Conservation (phyloP, 345 rosid genomes). For the Clarkia xantiana region DNA sequence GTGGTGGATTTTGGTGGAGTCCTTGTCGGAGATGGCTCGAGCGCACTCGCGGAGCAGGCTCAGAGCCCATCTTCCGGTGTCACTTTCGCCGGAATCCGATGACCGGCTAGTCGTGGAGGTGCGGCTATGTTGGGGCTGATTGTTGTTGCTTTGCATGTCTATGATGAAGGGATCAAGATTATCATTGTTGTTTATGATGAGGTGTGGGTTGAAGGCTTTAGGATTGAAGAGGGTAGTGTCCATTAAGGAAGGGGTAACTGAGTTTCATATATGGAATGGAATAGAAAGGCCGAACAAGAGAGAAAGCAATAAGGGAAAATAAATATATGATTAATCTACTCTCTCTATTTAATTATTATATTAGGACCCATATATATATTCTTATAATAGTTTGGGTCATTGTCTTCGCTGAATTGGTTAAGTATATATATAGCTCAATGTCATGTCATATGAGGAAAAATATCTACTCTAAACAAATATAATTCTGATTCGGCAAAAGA, state of each 20-base stretch:
- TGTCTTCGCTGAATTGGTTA: constrained; percentile 4
- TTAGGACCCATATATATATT: constrained; percentile 3
- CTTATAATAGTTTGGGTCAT: constrained; percentile 6
- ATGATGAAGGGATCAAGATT: not conserved
- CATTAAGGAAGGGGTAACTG: constrained; percentile 4
- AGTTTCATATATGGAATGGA: constrained; percentile 3
- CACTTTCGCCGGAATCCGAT: constrained; percentile 29
- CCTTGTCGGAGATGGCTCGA: constrained; percentile 55
- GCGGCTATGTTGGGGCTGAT: constrained; percentile 19
- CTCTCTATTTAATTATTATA: not conserved
- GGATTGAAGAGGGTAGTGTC: constrained; percentile 9
- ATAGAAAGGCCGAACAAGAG: not conserved
- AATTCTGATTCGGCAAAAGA: too few species aligned
- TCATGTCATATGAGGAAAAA: not conserved
- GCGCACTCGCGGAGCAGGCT: constrained; percentile 57
- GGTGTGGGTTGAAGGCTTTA: constrained; percentile 6
- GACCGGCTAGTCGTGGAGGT: constrained; percentile 36
- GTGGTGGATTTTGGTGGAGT: constrained; percentile 46
- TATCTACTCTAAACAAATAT: too few species aligned
- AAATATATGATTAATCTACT: not conserved
- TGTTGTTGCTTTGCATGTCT: constrained; percentile 12
- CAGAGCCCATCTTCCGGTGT: constrained; percentile 37
- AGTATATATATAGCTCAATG: not conserved
- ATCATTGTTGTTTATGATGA: constrained; percentile 1
- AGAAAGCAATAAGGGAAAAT: not conserved